A percentile compares a stretch with the other conserved stretches of the same genome.
These are phyloP conservation scores for Calonectria hongkongensis DNA, from an alignment of 2,329 filamentous ascomycete species.

Conservation along the genomic window DNA sequence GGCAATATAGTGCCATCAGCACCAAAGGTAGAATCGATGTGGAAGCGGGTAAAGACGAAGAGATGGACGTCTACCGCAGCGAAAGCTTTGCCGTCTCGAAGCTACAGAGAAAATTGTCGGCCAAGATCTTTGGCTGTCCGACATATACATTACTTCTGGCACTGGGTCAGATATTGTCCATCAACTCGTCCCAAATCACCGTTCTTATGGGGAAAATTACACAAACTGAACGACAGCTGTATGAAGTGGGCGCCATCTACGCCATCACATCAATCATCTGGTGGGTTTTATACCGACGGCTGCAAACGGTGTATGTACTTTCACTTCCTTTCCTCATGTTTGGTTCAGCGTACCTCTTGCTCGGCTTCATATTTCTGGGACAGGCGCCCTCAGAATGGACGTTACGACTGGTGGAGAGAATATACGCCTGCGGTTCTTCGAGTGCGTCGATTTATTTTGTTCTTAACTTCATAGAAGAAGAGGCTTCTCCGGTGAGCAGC, in stretches of 20 bases:
- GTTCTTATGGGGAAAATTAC: background rate
- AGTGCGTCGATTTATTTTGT: conserved; percentile 1
- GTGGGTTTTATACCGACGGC: background rate
- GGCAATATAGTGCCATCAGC: background rate
- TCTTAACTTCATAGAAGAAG: conserved; percentile 11
- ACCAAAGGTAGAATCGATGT: background rate
- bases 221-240: conserved; percentile 2
- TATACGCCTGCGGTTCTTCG: background rate
- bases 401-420: background rate
- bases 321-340: conserved; percentile 4
- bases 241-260: background rate
- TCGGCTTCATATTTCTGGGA: background rate
- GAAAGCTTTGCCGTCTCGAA: background rate
- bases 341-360: background rate
- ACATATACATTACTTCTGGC: background rate
- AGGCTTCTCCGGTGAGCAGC: conserved; percentile 5
- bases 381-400: background rate
- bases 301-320: background rate
- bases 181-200: conserved; percentile 8
- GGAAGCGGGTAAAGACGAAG: background rate
- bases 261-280: background rate
- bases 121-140: background rate
- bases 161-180: conserved; percentile 5
- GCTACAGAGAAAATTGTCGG: background rate
- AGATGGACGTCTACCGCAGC: background rate